Conservation (phyloP, 106 monocot species). For the Chionographis japonica region DNA sequence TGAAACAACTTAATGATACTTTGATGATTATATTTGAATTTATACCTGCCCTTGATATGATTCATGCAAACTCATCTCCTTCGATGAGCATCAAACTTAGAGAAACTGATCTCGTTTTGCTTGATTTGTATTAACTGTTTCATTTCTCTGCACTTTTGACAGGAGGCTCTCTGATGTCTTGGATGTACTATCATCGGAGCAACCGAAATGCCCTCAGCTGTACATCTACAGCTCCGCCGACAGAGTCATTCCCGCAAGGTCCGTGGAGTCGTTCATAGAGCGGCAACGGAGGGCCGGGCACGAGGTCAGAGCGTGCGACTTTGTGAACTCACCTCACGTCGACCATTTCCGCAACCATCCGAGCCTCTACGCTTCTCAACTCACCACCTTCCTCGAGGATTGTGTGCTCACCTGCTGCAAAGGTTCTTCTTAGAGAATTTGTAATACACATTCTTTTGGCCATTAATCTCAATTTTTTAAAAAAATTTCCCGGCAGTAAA, state of each 20-base stretch:
- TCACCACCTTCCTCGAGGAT: slow-evolving; percentile 69
- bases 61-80: too few species aligned
- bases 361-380: slow-evolving; percentile 65
- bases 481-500: slow-evolving; percentile 7
- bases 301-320: slow-evolving; percentile 71
- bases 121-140: neutral
- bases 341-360: slow-evolving; percentile 90
- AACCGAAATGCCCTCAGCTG: slow-evolving; percentile 89
- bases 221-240: slow-evolving; percentile 96
- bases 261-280: slow-evolving; percentile 75
- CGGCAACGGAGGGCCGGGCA: slow-evolving; percentile 67
- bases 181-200: slow-evolving; percentile 53
- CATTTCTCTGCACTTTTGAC: slow-evolving; percentile 11
- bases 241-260: slow-evolving; percentile 80
- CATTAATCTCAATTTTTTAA: slow-evolving; percentile 6
- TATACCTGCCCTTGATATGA: too few species aligned
- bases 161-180: slow-evolving; percentile 76
- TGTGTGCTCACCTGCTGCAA: slow-evolving; percentile 46
- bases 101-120: too few species aligned
- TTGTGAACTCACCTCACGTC: slow-evolving; percentile 84
- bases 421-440: slow-evolving; percentile 11
- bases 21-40: too few species aligned
- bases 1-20: too few species aligned
- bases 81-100: too few species aligned
- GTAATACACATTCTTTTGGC: neutral